These are phyloP conservation scores for Phyllostachys edulis DNA, from an alignment of 176 grass and related monocot genomes.

Conservation along the genomic window DNA sequence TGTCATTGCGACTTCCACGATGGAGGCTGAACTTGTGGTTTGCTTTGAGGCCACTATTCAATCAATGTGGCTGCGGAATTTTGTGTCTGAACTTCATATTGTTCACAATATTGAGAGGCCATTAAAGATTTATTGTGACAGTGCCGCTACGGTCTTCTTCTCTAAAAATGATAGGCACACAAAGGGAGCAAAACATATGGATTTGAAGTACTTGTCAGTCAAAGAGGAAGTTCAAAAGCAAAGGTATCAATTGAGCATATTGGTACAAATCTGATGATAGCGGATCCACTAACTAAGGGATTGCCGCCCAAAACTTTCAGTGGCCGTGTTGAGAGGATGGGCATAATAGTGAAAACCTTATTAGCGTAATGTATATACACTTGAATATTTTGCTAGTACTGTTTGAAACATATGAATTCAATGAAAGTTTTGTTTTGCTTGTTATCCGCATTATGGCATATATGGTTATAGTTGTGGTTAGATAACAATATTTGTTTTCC, in stretches of 20 bases:
- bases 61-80: neutral
- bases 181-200: neutral
- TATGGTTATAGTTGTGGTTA: neutral
- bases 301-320: no score
- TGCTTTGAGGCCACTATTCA: no score
- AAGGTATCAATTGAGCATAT: constrained; percentile 10
- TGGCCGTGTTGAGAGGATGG: no score
- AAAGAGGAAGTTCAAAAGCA: constrained; percentile 14
- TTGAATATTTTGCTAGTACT: no score
- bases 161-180: neutral
- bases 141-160: neutral
- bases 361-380: no score
- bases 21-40: no score
- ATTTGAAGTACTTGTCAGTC: neutral
- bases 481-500: neutral
- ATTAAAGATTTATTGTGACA: constrained; percentile 8
- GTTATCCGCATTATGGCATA: neutral
- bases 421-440: neutral
- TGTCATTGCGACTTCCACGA: neutral
- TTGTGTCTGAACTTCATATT: neutral
- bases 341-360: no score
- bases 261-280: neutral
- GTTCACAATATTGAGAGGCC: neutral
- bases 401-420: neutral
- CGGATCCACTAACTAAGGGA: neutral